Evolutionary conservation across 2,329 filamentous ascomycete genomes (phyloP).

Genomic region (Nigrospora oryzae): DNA sequence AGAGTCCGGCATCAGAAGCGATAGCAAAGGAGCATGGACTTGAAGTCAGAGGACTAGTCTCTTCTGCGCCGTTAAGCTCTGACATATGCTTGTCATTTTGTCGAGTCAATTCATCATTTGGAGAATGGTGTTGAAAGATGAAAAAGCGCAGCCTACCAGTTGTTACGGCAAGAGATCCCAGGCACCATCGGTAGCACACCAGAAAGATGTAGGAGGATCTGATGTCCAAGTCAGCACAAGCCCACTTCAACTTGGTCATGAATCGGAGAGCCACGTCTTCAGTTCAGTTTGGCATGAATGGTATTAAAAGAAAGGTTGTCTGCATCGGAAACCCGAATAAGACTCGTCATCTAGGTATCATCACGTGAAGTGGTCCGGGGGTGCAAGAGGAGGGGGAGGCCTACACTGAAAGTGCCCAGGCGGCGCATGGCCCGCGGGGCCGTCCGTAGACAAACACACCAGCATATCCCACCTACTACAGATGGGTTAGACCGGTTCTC

Average conservation of each 20-base stretch:
- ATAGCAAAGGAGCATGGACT: not conserved
- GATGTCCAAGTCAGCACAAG: too few species aligned
- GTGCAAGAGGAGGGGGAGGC: constrained; percentile 7
- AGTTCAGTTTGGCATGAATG: constrained; percentile 53
- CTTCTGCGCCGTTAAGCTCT: constrained; percentile 55
- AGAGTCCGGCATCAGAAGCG: constrained; percentile 13
- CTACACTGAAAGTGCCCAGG: constrained; percentile 1
- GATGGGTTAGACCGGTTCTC: too few species aligned
- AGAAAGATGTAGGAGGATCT: not conserved
- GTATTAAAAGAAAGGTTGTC: constrained; percentile 47
- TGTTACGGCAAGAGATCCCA: too few species aligned
- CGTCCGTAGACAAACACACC: not conserved
- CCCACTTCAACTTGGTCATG: too few species aligned
- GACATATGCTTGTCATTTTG: constrained; percentile 97
- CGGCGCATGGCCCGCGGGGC: not conserved
- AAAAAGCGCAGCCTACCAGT: not conserved
- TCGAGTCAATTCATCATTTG: constrained; percentile 76
- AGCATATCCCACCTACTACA: too few species aligned
- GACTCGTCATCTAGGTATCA: constrained; percentile 55
- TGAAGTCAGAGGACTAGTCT: constrained; percentile 21
- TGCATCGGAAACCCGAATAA: constrained; percentile 55
- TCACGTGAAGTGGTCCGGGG: constrained; percentile 29
- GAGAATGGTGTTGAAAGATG: constrained; percentile 11
- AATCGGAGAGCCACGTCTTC: constrained; percentile 1
- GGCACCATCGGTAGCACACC: too few species aligned